Conservation (phyloP, 2,329 filamentous ascomycete genomes). For the Colletotrichum horii region DNA sequence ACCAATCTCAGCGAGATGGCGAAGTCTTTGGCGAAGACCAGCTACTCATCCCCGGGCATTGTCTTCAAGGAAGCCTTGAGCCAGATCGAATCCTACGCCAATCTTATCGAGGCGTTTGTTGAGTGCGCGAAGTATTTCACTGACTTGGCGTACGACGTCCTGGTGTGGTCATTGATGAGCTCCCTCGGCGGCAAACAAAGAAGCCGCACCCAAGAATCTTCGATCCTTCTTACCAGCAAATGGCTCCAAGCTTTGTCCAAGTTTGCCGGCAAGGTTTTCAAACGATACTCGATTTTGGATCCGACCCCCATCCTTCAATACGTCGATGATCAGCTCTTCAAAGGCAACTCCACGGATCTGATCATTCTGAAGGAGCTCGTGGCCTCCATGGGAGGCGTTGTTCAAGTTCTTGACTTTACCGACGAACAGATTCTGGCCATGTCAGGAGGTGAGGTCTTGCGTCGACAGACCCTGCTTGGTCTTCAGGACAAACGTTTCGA, state of each 20-base stretch:
- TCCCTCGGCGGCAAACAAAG: slow-evolving; percentile 66
- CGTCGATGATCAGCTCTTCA: slow-evolving; percentile 81
- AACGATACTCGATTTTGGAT: slow-evolving; percentile 83
- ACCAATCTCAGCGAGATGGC: slow-evolving; percentile 89
- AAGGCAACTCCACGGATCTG: slow-evolving; percentile 86
- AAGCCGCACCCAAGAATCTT: slow-evolving; percentile 66
- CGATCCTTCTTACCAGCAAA: slow-evolving; percentile 77
- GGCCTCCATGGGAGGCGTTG: slow-evolving; percentile 90
- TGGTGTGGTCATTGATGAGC: slow-evolving; percentile 91
- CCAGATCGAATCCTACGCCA: slow-evolving; percentile 93
- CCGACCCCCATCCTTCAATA: slow-evolving; percentile 87
- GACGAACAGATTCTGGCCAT: slow-evolving; percentile 87
- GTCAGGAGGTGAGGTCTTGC: slow-evolving; percentile 82
- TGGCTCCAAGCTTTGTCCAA: slow-evolving; percentile 90
- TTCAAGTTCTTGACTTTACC: slow-evolving; percentile 85
- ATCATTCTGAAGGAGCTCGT: slow-evolving; percentile 92
- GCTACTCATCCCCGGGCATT: slow-evolving; percentile 86
- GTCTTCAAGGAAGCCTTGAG: slow-evolving; percentile 89
- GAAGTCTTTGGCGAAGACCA: slow-evolving; percentile 88
- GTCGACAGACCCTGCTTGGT: slow-evolving; percentile 79
- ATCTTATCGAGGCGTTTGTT: slow-evolving; percentile 92
- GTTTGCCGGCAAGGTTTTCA: slow-evolving; percentile 92
- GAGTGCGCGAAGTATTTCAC: slow-evolving; percentile 96
- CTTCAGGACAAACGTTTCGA: slow-evolving; percentile 84
- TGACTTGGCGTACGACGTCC: slow-evolving; percentile 87